Evolutionary conservation across 306 rosid species (phyloP), one percentile per base, ranked within the genome.

Genomic region (Biancaea sappan): DNA sequence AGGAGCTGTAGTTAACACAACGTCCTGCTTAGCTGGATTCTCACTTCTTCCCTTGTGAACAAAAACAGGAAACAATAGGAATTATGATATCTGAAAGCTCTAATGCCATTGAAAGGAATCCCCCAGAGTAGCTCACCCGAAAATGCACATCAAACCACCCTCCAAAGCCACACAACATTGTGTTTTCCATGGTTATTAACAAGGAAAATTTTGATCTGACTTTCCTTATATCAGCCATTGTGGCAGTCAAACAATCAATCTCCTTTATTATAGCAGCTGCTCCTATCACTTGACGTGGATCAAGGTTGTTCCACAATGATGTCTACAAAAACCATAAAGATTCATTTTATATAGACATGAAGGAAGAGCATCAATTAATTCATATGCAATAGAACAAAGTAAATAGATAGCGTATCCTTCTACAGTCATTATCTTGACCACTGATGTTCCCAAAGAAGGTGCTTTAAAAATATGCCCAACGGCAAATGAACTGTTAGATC

Each of bases 121-220:
- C 2, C 73, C 29, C 52, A 26, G 66, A 75, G 72, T 25, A 52
- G 71, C 92, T 87, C 83, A 93, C 97, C 78, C 91, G 87, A 81
- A 93, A 93, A 74, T 93, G 97, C 38, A 91, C 97, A 86, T 93
- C 98, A 77, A 93, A 93, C 98, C 98, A 93, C 80, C 98, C 98
- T 29, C 86, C 96, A 22, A 81, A 85, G 59, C 97, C 98, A 40
- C 91, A 89, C 75, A 93, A 69, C 79, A 89, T 83, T 65, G 93
- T 70, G 78, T 80, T 85, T 25, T 86, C 88, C 34, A 59, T 38
- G 35, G 84, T 86, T 76, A 91, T 79, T 53, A 96, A 81, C 18
- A 87, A 76, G 6, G 71, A 67, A 81, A 91, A 72, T 44, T 77
- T 81, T 53, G 93, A 83, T 60, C 73, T 83, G 18, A 93, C 85